Conservation (phyloP, 345 rosid species). For the Salix purpurea region DNA sequence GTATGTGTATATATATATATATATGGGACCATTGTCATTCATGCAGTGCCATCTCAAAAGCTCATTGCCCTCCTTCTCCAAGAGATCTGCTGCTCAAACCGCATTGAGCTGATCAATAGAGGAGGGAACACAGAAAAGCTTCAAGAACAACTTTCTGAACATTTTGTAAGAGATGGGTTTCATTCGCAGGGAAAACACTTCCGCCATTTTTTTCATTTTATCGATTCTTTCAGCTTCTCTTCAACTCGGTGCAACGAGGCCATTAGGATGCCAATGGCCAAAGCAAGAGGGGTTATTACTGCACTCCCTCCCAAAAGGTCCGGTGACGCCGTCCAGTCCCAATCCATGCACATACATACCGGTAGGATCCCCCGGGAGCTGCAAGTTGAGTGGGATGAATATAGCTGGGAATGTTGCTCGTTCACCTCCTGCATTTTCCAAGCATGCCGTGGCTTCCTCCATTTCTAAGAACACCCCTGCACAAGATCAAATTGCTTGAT, state of each 20-base stretch:
- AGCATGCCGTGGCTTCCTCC: background rate
- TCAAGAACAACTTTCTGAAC: background rate
- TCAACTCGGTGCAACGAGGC: constrained; percentile 15
- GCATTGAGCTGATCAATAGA: background rate
- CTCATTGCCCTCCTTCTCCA: background rate
- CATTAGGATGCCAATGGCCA: background rate
- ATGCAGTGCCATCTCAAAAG: background rate
- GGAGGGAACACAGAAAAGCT: background rate
- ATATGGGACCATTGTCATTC: background rate
- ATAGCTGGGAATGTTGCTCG: constrained; percentile 2
- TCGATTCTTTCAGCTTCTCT: constrained; percentile 9
- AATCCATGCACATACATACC: constrained; percentile 9
- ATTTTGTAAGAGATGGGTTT: constrained; percentile 2
- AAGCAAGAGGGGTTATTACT: background rate
- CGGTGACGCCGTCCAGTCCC: background rate
- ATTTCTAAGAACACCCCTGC: background rate
- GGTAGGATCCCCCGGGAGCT: background rate
- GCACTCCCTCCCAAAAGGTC: background rate
- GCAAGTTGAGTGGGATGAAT: constrained; percentile 6
- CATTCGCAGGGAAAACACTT: background rate
- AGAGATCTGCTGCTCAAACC: too few species aligned
- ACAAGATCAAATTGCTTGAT: background rate
- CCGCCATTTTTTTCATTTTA: background rate
- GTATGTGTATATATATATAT: background rate
- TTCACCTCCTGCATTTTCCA: background rate